Conservation (phyloP, 2,329 filamentous ascomycete genomes). For the Aspergillus niger region DNA sequence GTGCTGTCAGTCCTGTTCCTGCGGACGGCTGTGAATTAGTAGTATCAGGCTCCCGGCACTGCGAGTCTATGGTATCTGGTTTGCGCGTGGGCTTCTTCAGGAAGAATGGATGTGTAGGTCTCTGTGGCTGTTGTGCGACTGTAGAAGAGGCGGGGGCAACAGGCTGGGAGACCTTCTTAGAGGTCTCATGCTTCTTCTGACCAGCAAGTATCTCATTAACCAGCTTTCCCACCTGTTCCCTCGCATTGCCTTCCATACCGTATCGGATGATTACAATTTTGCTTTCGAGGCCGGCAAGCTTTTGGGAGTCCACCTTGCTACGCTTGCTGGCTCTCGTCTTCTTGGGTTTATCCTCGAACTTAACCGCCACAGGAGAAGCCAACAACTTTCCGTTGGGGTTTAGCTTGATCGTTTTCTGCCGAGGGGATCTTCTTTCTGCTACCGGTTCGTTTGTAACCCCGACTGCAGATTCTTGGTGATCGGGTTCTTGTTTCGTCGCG, state of each 20-base stretch:
- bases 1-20: not conserved
- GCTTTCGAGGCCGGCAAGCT: slow-evolving; percentile 31
- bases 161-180: slow-evolving; percentile 22
- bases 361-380: slow-evolving; percentile 36
- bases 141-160: slow-evolving; percentile 17
- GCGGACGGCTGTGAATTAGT: not conserved
- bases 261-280: slow-evolving; percentile 63
- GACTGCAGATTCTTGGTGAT: not conserved
- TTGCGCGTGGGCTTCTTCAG: slow-evolving; percentile 53
- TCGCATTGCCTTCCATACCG: slow-evolving; percentile 50
- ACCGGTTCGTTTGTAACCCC: not conserved
- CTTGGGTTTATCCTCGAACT: slow-evolving; percentile 21
- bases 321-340: slow-evolving; percentile 31
- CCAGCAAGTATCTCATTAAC: slow-evolving; percentile 65
- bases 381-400: slow-evolving; percentile 48
- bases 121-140: slow-evolving; percentile 36
- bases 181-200: slow-evolving; percentile 31
- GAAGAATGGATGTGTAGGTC: slow-evolving; percentile 70
- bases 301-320: slow-evolving; percentile 37
- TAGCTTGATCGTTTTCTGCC: slow-evolving; percentile 52
- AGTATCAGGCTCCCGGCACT: not conserved
- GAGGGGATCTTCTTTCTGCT: slow-evolving; percentile 45
- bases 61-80: slow-evolving; percentile 1
- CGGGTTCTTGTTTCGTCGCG: not conserved
- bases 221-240: slow-evolving; percentile 56